These are phyloP conservation scores for Ogataea populi-albae DNA, from an alignment of 805 yeast species.

Conservation along the genomic window DNA sequence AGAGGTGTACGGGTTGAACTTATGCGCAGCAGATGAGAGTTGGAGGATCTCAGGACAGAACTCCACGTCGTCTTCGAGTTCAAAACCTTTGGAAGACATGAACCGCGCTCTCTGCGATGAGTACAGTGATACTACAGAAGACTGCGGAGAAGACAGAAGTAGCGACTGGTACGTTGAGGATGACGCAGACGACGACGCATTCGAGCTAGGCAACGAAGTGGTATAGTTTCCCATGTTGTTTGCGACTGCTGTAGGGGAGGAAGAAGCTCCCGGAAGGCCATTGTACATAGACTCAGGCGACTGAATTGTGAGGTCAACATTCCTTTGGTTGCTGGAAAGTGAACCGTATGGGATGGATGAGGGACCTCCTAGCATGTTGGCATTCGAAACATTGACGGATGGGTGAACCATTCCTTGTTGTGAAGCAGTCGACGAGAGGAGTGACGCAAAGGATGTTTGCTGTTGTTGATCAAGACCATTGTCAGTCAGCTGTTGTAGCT, in stretches of 20 bases:
- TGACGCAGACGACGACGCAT: constrained; percentile 16
- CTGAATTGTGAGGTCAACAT: constrained; percentile 3
- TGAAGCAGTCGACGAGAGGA: constrained; percentile 20
- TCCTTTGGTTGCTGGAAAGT: constrained; percentile 10
- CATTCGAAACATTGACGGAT: too few relatives aligned
- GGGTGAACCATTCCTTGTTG: constrained; percentile 11
- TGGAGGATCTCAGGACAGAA: constrained; percentile 55
- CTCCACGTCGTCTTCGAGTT: constrained; percentile 60
- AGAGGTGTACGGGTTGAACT: constrained; percentile 68
- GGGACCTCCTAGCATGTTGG: too few relatives aligned
- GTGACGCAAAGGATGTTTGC: constrained; percentile 19
- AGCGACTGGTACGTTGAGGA: constrained; percentile 25
- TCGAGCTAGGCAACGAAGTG: constrained; percentile 11
- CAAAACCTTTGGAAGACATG: constrained; percentile 58
- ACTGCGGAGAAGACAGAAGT: constrained; percentile 26
- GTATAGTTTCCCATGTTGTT: constrained; percentile 10
- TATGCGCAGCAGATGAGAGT: constrained; percentile 25
- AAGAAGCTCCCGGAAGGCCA: constrained; percentile 5
- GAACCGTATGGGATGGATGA: constrained; percentile 18
- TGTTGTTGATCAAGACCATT: constrained; percentile 10
- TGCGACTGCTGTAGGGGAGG: constrained; percentile 5
- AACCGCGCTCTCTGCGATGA: constrained; percentile 45
- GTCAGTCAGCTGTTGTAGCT: too few relatives aligned
- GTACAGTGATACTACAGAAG: constrained; percentile 25
- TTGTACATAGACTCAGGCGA: constrained; percentile 20